A percentile compares a stretch with the other conserved stretches of the same genome.
Conservation (phyloP, 768 basidiomycete species). For the Kwoniella newhampshirensis region DNA sequence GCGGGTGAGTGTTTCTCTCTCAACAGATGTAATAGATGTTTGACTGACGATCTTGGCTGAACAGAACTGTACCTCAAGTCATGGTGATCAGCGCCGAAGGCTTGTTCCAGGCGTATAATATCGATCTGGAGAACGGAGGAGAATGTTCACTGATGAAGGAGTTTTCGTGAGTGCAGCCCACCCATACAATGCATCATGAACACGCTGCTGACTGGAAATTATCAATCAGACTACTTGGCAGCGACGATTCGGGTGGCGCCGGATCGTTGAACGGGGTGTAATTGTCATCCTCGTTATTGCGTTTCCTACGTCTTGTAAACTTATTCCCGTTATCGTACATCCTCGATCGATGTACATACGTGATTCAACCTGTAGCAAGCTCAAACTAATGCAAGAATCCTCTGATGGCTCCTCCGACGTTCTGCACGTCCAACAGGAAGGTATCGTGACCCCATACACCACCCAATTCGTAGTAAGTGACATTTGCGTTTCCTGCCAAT, state of each 20-base stretch:
- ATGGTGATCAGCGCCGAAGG: constrained; percentile 97
- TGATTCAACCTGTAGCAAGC: neutral
- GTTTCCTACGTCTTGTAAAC: too few species aligned
- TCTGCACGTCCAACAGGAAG: constrained; percentile 87
- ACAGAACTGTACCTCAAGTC: constrained; percentile 87
- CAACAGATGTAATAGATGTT: neutral
- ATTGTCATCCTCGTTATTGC: neutral
- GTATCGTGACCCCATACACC: constrained; percentile 99
- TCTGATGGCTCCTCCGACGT: constrained; percentile 85
- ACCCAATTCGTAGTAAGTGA: constrained; percentile 95
- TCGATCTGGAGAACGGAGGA: constrained; percentile 93
- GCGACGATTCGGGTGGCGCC: constrained; percentile 33
- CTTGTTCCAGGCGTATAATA: constrained; percentile 91
- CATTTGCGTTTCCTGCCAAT: constrained; percentile 80
- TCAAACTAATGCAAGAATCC: constrained; percentile 67
- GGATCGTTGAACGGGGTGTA: constrained; percentile 10
- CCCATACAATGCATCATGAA: too few species aligned
- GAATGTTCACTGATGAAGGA: constrained; percentile 95
- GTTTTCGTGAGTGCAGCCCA: constrained; percentile 60
- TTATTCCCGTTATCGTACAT: too few species aligned
- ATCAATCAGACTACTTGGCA: constrained; percentile 31
- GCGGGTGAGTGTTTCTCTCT: constrained; percentile 63
- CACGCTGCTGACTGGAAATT: neutral
- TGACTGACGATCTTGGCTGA: constrained; percentile 1
- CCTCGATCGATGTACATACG: too few species aligned